Evolutionary conservation across 1,139 yeast species (phyloP), one percentile per base, ranked within the genome.

Genomic region (Geotrichum phurueaensis): DNA sequence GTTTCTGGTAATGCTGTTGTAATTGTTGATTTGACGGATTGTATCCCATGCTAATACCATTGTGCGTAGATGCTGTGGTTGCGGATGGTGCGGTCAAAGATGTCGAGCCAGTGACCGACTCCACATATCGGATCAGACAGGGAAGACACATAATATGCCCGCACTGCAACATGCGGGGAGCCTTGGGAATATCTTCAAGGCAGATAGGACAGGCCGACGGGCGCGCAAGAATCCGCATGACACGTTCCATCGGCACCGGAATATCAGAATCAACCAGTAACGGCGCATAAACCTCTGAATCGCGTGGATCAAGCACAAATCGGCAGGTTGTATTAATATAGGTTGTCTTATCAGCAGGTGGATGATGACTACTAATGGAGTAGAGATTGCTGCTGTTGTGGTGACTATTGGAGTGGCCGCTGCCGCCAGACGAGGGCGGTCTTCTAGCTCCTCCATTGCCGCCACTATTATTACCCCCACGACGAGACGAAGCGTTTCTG

Each of bases 131-230:
- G 59, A 90, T 73, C 49, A 92, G 74, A 71, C 99, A 95, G 33
- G 91, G 84, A 60, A 84, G 80, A 71, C 99, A 95, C 69, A 94
- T 82, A 15, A 91, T 81, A 71, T 95, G 99, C 2, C 99, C 99
- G 76, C 99, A 95, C 20, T 85, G 81, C 39, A 91, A 84, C 98
- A 95, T 95, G 60, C 98, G 78, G 1, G 99, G 98, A 0, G 98
- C 97, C 48, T 88, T 81, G 10, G 94, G 88, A 23, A 85, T 86
- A 60, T 89, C 96, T 39, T 87, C 81, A 20, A 94, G 78, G 71
- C 99, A 95, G 47, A 95, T 94, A 0, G 99, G 98, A 71, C 99
- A 95, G 31, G 80, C 83, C 60, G 86, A 83, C 15, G 91, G 89
- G 65, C 80, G 82, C 13, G 95, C 88, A 23, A 90, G 73, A 3